Percentiles rank a stretch among this genome's conserved stretches.
These are phyloP conservation scores for Trichoderma sp. DNA, from an alignment of 2,329 filamentous ascomycete species.

Conservation along the genomic window DNA sequence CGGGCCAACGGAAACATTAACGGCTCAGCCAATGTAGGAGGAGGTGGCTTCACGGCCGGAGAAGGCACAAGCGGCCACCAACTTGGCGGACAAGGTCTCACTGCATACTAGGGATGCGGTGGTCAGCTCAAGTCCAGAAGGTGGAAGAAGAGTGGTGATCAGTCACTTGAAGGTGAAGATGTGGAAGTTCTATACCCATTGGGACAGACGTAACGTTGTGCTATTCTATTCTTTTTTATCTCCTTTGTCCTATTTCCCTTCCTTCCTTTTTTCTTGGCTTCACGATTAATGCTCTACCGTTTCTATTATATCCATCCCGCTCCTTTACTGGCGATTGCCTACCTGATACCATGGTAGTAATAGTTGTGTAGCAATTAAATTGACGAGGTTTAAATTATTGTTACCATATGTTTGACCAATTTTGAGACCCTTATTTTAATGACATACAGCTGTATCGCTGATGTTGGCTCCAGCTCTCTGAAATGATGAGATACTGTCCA, in stretches of 20 bases:
- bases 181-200: constrained; percentile 23
- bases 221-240: not conserved
- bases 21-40: constrained; percentile 18
- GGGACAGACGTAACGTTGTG: constrained; percentile 1
- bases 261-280: not conserved
- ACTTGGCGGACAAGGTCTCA: constrained; percentile 15
- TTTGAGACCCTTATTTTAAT: not conserved
- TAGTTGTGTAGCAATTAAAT: constrained; percentile 5
- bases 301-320: not conserved
- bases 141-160: constrained; percentile 2
- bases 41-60: constrained; percentile 9
- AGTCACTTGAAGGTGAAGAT: not conserved
- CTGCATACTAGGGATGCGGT: constrained; percentile 23
- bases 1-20: constrained; percentile 1
- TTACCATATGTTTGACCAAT: not conserved
- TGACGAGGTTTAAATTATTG: not conserved
- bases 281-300: not conserved
- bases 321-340: constrained; percentile 2
- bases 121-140: constrained; percentile 12
- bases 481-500: not conserved
- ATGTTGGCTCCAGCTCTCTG: not conserved
- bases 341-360: constrained; percentile 7
- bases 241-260: not conserved
- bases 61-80: not conserved
- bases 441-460: not conserved